Base-by-base conservation (phyloP, 2,329 filamentous ascomycete genomes). In the Trichophyton mentagrophytes region DNA sequence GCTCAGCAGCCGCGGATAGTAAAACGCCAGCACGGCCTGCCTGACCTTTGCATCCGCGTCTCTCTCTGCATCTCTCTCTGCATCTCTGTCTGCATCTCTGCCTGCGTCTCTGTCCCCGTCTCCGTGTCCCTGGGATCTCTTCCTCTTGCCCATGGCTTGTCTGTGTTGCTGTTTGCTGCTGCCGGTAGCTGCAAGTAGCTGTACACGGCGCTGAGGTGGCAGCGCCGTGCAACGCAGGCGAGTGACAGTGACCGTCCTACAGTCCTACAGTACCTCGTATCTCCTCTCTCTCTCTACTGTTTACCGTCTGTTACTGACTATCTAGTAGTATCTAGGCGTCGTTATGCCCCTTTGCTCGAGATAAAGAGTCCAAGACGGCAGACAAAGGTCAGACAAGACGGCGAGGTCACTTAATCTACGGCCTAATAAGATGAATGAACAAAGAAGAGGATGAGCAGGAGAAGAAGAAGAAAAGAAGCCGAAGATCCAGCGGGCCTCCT, bases 21-120 rank as follows among this genome's bases (percentile, higher is more conserved):
- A 88, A 63, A 81, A 80, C 53, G 78, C 79, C 61, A 95, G 78
- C 38, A 93, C 80, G 60, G 83, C 82, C 69, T 89, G 85, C 40
- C 30, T 17, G 22, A 42, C 15, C 38, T 15, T 20, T 17, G 15
- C 40, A 27, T 20, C 22, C 22, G 22, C 22, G 22, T 22, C 22
- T 1, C 22, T 22, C 22, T 22, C 22, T 22, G 22, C 22, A 3
- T 22, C 22, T 22, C 22, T 22, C 1, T 22, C 22, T 22, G 22
- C 22, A 1, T 22, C 22, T 22, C 22, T 22, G 22, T 1, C 22
- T 22, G 22, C 22, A 1, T 22, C 22, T 22, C 22, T 22, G 22
- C 1, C 22, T 22, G 22, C 22, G 2, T 22, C 22, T 22, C 22
- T 22, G 22, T 2, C 22, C 22, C 46, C 46, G 46, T 51, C 46